Evolutionary conservation across 345 rosid genomes (phyloP).

Genomic region (Salix caprea): DNA sequence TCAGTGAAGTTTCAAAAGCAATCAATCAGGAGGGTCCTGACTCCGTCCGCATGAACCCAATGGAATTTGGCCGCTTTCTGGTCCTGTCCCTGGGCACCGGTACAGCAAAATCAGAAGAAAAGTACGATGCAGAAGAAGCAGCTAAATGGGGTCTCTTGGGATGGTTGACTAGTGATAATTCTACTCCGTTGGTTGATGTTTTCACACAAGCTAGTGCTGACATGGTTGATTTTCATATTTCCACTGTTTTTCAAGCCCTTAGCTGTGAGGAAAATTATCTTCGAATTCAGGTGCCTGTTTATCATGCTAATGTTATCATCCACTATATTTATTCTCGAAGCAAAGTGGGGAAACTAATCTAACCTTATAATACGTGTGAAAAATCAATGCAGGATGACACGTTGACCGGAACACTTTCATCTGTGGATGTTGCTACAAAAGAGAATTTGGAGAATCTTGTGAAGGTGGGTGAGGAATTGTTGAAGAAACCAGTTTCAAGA

Average conservation of each 20-base stretch:
- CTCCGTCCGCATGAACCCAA: constrained; percentile 38
- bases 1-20: constrained; percentile 36
- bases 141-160: no score
- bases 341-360: neutral
- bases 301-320: neutral
- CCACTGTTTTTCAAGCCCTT: constrained; percentile 46
- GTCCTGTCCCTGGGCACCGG: constrained; percentile 68
- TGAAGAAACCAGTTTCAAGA: constrained; percentile 46
- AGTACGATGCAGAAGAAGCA: no score
- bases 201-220: constrained; percentile 61
- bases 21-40: constrained; percentile 31
- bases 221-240: constrained; percentile 59
- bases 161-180: constrained; percentile 29
- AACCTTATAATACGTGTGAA: neutral
- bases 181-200: constrained; percentile 53
- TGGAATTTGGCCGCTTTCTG: constrained; percentile 43
- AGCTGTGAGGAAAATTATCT: constrained; percentile 41
- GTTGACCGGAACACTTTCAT: constrained; percentile 45
- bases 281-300: no score
- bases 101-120: constrained; percentile 29
- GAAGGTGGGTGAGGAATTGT: constrained; percentile 47
- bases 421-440: constrained; percentile 46
- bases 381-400: constrained; percentile 18
- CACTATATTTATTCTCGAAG: no score
- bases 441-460: constrained; percentile 42